These are phyloP conservation scores for Cryphonectria radicalis DNA, from an alignment of 2,329 filamentous ascomycete species.

Conservation along the genomic window DNA sequence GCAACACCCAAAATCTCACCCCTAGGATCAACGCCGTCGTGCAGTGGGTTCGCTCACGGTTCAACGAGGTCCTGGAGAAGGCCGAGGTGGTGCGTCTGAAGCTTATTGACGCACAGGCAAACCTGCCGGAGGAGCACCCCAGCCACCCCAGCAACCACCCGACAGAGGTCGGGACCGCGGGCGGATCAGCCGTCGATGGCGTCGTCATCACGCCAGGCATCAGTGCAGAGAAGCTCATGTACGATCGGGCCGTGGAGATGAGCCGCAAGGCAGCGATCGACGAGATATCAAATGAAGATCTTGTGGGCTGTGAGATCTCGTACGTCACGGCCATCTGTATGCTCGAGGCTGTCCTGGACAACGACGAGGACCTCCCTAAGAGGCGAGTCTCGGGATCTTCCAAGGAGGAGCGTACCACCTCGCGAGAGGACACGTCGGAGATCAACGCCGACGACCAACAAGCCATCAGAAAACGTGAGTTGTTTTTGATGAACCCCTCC, in stretches of 20 bases:
- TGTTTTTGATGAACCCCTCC: neutral
- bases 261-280: conserved; percentile 92
- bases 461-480: conserved; percentile 73
- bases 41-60: conserved; percentile 90
- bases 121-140: conserved; percentile 82
- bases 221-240: conserved; percentile 97
- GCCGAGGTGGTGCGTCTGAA: conserved; percentile 91
- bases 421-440: conserved; percentile 51
- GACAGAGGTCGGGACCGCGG: conserved; percentile 58
- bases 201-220: conserved; percentile 86
- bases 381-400: conserved; percentile 44
- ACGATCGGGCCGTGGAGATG: conserved; percentile 96
- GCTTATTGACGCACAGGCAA: conserved; percentile 82
- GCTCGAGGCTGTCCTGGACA: conserved; percentile 92
- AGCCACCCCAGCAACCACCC: conserved; percentile 82
- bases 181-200: conserved; percentile 72
- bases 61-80: conserved; percentile 97
- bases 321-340: conserved; percentile 93
- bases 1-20: conserved; percentile 55
- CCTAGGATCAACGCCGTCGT: conserved; percentile 89
- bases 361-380: conserved; percentile 64
- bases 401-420: conserved; percentile 48
- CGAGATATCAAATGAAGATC: conserved; percentile 89
- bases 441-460: conserved; percentile 73
- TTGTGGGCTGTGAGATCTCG: conserved; percentile 85